Conservation (phyloP, 768 basidiomycete species). For the Pleurotus sapidus region DNA sequence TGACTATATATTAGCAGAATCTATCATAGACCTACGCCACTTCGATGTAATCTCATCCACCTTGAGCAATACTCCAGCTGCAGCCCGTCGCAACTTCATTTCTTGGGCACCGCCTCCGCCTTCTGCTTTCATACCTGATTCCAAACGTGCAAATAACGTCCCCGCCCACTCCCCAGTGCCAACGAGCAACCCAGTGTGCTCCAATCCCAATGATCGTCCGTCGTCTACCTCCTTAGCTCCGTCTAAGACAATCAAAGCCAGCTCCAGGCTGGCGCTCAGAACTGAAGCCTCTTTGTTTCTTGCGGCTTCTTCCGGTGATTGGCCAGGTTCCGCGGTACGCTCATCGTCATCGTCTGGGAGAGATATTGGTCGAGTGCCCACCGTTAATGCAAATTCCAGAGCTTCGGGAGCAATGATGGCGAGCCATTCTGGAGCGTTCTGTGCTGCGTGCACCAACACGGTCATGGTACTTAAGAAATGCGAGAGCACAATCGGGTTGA, state of each 20-base stretch:
- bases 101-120: slow-evolving; percentile 69
- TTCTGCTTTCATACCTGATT: slow-evolving; percentile 57
- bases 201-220: slow-evolving; percentile 71
- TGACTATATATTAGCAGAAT: slow-evolving; percentile 14
- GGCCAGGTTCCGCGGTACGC: slow-evolving; percentile 26
- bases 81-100: slow-evolving; percentile 58
- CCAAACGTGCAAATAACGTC: slow-evolving; percentile 59
- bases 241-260: slow-evolving; percentile 75
- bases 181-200: slow-evolving; percentile 69
- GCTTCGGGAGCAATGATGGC: slow-evolving; percentile 78
- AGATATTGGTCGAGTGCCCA: slow-evolving; percentile 68
- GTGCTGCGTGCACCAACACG: slow-evolving; percentile 79
- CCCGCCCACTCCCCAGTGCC: slow-evolving; percentile 81
- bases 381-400: slow-evolving; percentile 77
- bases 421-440: slow-evolving; percentile 79
- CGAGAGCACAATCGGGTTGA: slow-evolving; percentile 74
- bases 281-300: slow-evolving; percentile 66
- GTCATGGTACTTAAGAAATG: slow-evolving; percentile 75
- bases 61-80: slow-evolving; percentile 80
- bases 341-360: slow-evolving; percentile 33
- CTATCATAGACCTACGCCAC: slow-evolving; percentile 68
- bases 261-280: slow-evolving; percentile 71
- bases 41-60: slow-evolving; percentile 67
- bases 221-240: slow-evolving; percentile 73
- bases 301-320: not conserved